phyloP scores from a whole-genome alignment of 352 stramenopile species.

The Globisporangium uncinulatum region DNA sequence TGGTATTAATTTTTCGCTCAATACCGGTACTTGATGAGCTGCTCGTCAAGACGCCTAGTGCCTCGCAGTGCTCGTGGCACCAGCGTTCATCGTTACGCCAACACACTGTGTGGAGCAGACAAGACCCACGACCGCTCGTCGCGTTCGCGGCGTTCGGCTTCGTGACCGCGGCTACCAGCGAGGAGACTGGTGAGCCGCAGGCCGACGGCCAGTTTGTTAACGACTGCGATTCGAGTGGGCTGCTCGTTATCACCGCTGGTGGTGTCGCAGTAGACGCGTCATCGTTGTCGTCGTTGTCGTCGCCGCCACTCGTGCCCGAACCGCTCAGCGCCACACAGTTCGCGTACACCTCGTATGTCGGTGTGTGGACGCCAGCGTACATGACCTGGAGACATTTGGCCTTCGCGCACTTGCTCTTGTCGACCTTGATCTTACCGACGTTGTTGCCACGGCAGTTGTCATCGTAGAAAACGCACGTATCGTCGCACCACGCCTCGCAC shows the following conservation, averaged over 20 bases:
- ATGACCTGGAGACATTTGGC: conserved; percentile 17
- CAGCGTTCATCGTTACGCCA: conserved; percentile 1
- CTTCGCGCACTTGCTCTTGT: conserved; percentile 9
- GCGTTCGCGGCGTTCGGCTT: conserved; percentile 6
- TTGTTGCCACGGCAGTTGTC: conserved; percentile 17
- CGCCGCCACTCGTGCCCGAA: conserved; percentile 1
- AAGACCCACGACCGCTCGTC: background rate
- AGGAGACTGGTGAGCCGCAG: no score
- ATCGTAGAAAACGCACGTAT: conserved; percentile 15
- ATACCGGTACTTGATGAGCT: background rate
- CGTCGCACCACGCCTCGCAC: conserved; percentile 19
- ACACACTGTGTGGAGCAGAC: conserved; percentile 6
- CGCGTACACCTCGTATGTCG: conserved; percentile 16
- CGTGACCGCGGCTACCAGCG: background rate
- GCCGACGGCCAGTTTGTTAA: no score
- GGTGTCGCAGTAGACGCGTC: background rate
- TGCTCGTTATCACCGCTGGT: no score
- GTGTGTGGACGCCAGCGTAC: conserved; percentile 16
- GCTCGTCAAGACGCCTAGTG: background rate
- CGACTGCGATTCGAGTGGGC: no score
- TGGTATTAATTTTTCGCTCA: no score
- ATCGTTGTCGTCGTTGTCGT: background rate
- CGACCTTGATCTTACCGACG: conserved; percentile 19
- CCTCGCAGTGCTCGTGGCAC: conserved; percentile 4
- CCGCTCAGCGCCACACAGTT: conserved; percentile 6